Evolutionary conservation across 306 rosid genomes (phyloP).

Genomic region (Gastrolobium bilobum): DNA sequence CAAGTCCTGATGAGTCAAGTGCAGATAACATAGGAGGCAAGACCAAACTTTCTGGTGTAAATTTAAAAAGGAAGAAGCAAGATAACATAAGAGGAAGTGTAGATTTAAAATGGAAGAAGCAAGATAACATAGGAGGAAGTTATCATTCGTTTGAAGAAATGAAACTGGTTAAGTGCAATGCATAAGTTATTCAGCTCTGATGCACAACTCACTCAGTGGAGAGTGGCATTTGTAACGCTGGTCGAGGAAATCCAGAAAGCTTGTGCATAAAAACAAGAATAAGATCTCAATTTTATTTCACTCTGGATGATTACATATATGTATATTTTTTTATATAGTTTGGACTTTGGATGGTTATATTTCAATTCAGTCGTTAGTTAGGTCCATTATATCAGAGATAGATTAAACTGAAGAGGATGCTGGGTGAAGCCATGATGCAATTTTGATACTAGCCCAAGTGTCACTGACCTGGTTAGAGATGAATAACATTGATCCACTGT

Average conservation of each 20-base stretch:
- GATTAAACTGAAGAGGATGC: slow-evolving; percentile 36
- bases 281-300: background rate
- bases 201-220: slow-evolving; percentile 50
- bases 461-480: slow-evolving; percentile 28
- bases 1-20: slow-evolving; percentile 69
- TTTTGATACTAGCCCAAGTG: slow-evolving; percentile 18
- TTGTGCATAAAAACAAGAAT: slow-evolving; percentile 57
- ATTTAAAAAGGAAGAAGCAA: slow-evolving; percentile 51
- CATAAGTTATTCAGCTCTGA: slow-evolving; percentile 61
- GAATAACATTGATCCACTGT: slow-evolving; percentile 38
- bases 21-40: no score
- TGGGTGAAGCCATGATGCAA: slow-evolving; percentile 40
- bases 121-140: slow-evolving; percentile 46
- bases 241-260: slow-evolving; percentile 65
- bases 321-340: background rate
- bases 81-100: slow-evolving; percentile 25
- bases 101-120: slow-evolving; percentile 51
- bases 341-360: slow-evolving; percentile 45
- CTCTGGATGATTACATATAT: no score
- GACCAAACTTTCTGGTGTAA: slow-evolving; percentile 54
- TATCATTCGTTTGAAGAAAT: slow-evolving; percentile 53
- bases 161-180: slow-evolving; percentile 56
- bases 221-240: slow-evolving; percentile 53
- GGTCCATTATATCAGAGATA: slow-evolving; percentile 53
- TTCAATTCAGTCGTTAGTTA: slow-evolving; percentile 44